These are phyloP conservation scores for Debaryomyces sp. DNA, from an alignment of 1,139 yeast species.

Conservation along the genomic window DNA sequence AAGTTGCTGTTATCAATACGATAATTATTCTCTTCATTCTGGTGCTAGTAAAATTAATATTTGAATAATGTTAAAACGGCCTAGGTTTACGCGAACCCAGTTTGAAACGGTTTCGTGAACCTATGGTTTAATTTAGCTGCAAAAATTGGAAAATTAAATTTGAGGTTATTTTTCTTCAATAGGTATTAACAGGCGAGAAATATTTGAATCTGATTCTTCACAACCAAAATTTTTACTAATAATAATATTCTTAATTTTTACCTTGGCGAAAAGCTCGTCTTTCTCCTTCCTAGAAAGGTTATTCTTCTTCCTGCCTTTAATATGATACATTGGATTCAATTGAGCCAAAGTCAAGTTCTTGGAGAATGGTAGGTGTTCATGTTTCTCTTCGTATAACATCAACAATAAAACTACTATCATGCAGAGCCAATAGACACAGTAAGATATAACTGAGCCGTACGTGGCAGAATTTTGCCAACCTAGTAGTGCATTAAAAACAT, in stretches of 20 bases:
- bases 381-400: constrained; percentile 73
- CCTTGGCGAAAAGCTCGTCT: constrained; percentile 53
- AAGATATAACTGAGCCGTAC: constrained; percentile 80
- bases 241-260: constrained; percentile 23
- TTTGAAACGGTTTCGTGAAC: background rate
- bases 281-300: constrained; percentile 58
- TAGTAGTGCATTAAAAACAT: constrained; percentile 65
- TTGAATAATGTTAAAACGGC: too few species aligned
- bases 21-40: background rate
- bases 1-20: background rate
- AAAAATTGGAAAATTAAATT: background rate
- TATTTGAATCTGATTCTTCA: background rate
- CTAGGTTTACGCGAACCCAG: background rate
- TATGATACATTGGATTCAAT: constrained; percentile 72
- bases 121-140: background rate
- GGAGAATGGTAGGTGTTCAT: constrained; percentile 41
- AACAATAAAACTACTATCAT: constrained; percentile 55
- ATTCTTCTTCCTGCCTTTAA: constrained; percentile 66
- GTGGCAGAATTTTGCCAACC: constrained; percentile 61
- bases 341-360: constrained; percentile 54
- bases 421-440: constrained; percentile 79
- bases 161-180: background rate
- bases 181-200: background rate
- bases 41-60: too few species aligned
- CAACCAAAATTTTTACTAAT: background rate